A percentile compares a stretch with the other conserved stretches of the same genome.
Conservation (phyloP, 2,329 filamentous ascomycete species). For the Alternaria rosae region DNA sequence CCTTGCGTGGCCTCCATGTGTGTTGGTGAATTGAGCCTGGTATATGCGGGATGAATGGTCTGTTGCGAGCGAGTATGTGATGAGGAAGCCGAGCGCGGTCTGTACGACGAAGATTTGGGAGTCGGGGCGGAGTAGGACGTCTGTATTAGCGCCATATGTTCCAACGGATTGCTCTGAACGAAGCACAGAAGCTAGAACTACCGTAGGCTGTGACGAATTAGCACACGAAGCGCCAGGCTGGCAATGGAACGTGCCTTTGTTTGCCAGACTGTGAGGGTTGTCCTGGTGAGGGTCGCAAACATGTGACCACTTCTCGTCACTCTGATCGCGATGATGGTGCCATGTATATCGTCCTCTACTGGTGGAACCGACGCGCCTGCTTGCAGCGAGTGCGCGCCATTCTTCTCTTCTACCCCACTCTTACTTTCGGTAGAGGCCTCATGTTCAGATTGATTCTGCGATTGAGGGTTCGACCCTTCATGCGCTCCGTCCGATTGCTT, state of each 20-base stretch:
- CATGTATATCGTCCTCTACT: slow-evolving; percentile 52
- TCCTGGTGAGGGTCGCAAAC: slow-evolving; percentile 86
- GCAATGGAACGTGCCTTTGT: slow-evolving; percentile 72
- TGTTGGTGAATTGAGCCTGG: slow-evolving; percentile 76
- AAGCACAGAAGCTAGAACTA: slow-evolving; percentile 83
- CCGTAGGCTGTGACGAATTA: slow-evolving; percentile 72
- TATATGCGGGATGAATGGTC: slow-evolving; percentile 86
- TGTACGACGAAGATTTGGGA: slow-evolving; percentile 91
- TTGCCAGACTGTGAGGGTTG: slow-evolving; percentile 94
- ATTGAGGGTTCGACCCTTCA: slow-evolving; percentile 18
- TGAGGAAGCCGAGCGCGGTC: slow-evolving; percentile 83
- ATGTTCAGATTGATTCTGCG: slow-evolving; percentile 18
- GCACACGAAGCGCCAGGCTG: slow-evolving; percentile 17
- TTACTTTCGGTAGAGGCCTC: slow-evolving; percentile 12
- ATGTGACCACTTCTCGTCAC: slow-evolving; percentile 80
- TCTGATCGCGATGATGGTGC: slow-evolving; percentile 77
- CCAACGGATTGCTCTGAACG: slow-evolving; percentile 81
- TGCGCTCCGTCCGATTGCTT: slow-evolving; percentile 30
- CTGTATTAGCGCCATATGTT: slow-evolving; percentile 84
- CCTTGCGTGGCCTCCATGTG: slow-evolving; percentile 51
- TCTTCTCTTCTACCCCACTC: slow-evolving; percentile 20
- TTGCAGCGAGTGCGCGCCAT: slow-evolving; percentile 8
- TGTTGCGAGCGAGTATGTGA: slow-evolving; percentile 90
- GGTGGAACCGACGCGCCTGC: slow-evolving; percentile 15
- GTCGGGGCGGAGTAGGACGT: slow-evolving; percentile 87